phyloP scores from a whole-genome alignment of 441 rosid species.

The Geranium incanum region DNA sequence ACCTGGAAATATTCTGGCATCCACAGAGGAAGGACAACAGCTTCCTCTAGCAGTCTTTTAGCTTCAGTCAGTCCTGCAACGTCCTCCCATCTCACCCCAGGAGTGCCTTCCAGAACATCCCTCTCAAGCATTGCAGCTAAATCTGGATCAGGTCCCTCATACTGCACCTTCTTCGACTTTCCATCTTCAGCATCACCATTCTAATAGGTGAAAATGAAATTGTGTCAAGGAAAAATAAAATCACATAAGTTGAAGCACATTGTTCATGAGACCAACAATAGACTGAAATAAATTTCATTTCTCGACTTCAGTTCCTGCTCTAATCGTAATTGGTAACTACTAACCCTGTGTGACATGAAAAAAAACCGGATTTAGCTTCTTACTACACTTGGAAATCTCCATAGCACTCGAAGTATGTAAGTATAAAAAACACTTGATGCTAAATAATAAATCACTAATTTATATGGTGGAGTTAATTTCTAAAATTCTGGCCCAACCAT shows the following conservation, averaged over 20 bases:
- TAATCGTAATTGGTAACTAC: neutral
- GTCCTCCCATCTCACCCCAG: slow-evolving; percentile 98
- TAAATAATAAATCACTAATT: neutral
- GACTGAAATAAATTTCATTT: neutral
- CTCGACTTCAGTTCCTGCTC: neutral
- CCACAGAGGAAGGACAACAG: slow-evolving; percentile 99
- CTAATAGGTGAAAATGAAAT: slow-evolving; percentile 33
- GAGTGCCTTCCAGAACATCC: slow-evolving; percentile 93
- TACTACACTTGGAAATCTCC: neutral
- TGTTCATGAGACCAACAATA: neutral
- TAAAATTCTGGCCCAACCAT: neutral
- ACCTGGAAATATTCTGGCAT: slow-evolving; percentile 99
- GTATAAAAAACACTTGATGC: neutral
- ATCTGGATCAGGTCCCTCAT: slow-evolving; percentile 95
- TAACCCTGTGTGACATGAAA: neutral
- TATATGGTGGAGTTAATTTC: neutral
- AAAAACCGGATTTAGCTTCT: neutral
- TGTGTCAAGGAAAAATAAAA: slow-evolving; percentile 9
- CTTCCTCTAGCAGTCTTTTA: slow-evolving; percentile 94
- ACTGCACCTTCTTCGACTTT: slow-evolving; percentile 63
- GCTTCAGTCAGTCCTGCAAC: slow-evolving; percentile 99
- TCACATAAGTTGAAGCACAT: slow-evolving; percentile 3
- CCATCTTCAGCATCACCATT: slow-evolving; percentile 92
- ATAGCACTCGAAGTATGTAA: neutral
- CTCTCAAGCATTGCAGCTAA: slow-evolving; percentile 98